Percentiles rank a stretch among this genome's conserved stretches.
These are phyloP conservation scores for Lotus japonicus DNA, from an alignment of 306 rosid genomes.

Conservation along the genomic window DNA sequence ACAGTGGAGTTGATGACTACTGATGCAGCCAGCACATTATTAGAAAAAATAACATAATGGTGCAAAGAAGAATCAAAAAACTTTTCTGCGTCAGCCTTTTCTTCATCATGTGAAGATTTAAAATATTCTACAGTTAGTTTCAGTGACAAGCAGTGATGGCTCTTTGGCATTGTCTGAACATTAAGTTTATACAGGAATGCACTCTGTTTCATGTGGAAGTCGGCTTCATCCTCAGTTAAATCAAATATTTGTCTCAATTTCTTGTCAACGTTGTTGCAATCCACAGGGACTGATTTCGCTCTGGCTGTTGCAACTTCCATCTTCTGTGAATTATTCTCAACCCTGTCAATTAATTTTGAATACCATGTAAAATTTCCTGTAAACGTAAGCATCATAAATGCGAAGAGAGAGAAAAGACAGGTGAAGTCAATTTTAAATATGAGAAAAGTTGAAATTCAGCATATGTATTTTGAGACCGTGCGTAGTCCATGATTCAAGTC, in stretches of 20 bases:
- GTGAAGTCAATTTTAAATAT: not conserved
- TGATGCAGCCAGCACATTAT: slow-evolving; percentile 80
- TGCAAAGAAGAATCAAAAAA: slow-evolving; percentile 58
- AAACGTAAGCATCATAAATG: slow-evolving; percentile 1
- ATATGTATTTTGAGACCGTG: not conserved
- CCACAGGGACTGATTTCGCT: slow-evolving; percentile 72
- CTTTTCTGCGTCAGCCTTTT: slow-evolving; percentile 49
- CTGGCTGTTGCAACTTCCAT: slow-evolving; percentile 54
- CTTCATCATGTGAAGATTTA: slow-evolving; percentile 42
- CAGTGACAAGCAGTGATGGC: slow-evolving; percentile 88
- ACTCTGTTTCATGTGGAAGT: slow-evolving; percentile 94
- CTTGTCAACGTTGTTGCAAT: slow-evolving; percentile 90
- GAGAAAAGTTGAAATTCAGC: not conserved
- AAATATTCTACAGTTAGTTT: slow-evolving; percentile 90
- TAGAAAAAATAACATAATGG: slow-evolving; percentile 81
- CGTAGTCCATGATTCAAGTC: not conserved
- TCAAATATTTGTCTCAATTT: slow-evolving; percentile 89
- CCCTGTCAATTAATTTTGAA: slow-evolving; percentile 45
- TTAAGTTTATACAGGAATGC: slow-evolving; percentile 91
- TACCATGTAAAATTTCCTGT: slow-evolving; percentile 1
- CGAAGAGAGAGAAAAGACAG: not conserved
- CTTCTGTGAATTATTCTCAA: slow-evolving; percentile 52
- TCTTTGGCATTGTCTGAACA: slow-evolving; percentile 96
- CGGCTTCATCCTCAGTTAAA: slow-evolving; percentile 94
- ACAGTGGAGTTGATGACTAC: slow-evolving; percentile 89